Base-by-base conservation (phyloP, 129 eudicot species). In the Ambrosia artemisiifolia region DNA sequence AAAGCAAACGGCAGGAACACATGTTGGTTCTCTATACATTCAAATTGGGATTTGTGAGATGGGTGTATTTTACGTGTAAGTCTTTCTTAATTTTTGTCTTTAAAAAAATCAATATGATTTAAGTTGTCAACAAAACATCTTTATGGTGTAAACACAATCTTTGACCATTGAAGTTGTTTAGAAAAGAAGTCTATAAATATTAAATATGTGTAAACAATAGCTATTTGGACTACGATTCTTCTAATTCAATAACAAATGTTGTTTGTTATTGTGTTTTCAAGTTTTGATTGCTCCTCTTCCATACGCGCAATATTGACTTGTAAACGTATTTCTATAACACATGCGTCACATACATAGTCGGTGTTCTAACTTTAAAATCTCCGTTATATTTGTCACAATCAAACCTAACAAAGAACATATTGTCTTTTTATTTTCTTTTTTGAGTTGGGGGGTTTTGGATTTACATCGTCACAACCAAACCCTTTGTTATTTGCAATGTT, bases 101-200 rank as follows among this genome's bases (percentile, higher is more conserved):
- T 24, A 9, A 55, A 51, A 51, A 19, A 55, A 19, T 34, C 11
- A 33, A 73, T 24, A 24, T 46, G 13, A 16, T 49, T 11, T 11
- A 42, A 51, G 11, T 56, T 33, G 53, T 57, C 38, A 16, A 60
- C 44, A 24, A 68, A 11, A 67, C 61, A 18, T 35, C 30, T 55
- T 55, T 11, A 2, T 61, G 17, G 81, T 62, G 76, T 51, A 77
- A 78, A 70, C 57, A 53, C 49, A 28, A 51, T 63, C 57, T 50
- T 77, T 70, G 81, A 78, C 77, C 36, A 16, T 78, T 62, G 76
- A 62, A 63, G 33, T 55, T 28, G 38, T 54, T 19, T 66, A 67
- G 14, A 42, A 30, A 67, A 12, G 57, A 43, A 33, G 24, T 62
- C 14, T 14, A 35, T 32, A 3, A n/a, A 38, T n/a, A n/a, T 18